Evolutionary conservation across 805 yeast species (phyloP).

Genomic region (Yamadazyma takamatsuzukensis): DNA sequence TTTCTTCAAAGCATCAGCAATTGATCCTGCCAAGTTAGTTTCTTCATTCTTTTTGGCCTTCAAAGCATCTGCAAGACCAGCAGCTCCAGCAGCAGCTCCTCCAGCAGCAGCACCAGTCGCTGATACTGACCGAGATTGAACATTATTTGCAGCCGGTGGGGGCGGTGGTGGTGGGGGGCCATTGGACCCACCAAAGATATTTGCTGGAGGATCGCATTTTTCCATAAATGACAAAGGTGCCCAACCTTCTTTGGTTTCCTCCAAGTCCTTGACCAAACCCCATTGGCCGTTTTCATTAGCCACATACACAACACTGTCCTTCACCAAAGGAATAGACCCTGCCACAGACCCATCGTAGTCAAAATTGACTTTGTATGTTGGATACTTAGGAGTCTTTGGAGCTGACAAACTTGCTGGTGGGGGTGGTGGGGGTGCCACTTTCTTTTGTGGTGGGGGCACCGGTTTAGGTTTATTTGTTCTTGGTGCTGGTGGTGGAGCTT

Average conservation of each 20-base stretch:
- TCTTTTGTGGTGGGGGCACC: slow-evolving; percentile 62
- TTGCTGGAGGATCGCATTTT: slow-evolving; percentile 49
- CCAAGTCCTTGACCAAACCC: slow-evolving; percentile 82
- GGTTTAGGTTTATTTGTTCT: slow-evolving; percentile 24
- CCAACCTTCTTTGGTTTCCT: slow-evolving; percentile 88
- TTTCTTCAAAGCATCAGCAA: slow-evolving; percentile 83
- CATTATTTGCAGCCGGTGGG: slow-evolving; percentile 25
- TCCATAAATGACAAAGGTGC: slow-evolving; percentile 91
- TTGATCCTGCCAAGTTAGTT: slow-evolving; percentile 67
- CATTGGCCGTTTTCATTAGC: slow-evolving; percentile 81
- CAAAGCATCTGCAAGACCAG: slow-evolving; percentile 68
- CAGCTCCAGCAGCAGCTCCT: slow-evolving; percentile 28
- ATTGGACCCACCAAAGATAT: slow-evolving; percentile 17
- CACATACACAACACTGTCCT: slow-evolving; percentile 73
- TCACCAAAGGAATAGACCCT: slow-evolving; percentile 72
- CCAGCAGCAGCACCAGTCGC: slow-evolving; percentile 17
- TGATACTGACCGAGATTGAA: slow-evolving; percentile 15
- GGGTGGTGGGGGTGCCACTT: slow-evolving; percentile 43
- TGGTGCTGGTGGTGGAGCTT: slow-evolving; percentile 13
- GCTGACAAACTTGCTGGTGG: slow-evolving; percentile 66
- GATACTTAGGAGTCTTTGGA: slow-evolving; percentile 57
- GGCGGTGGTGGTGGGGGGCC: slow-evolving; percentile 35
- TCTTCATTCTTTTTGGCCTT: slow-evolving; percentile 61
- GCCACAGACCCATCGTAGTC: slow-evolving; percentile 86
- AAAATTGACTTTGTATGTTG: slow-evolving; percentile 80